Base-by-base conservation (phyloP, 805 yeast genomes). In the Myxozyma geophila region DNA sequence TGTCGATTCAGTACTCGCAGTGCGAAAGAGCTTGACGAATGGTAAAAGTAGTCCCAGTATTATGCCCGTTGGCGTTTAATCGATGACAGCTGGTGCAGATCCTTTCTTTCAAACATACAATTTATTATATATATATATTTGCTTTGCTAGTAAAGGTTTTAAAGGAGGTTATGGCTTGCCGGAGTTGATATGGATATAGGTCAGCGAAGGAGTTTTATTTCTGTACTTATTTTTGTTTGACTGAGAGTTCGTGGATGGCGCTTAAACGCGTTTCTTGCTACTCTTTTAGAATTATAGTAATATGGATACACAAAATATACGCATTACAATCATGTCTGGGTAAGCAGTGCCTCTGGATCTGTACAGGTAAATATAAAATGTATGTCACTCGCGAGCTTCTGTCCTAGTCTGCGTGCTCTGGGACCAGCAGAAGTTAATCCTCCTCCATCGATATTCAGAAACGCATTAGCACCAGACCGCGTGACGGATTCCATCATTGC, bases 1-100 rank as follows among this genome's bases (percentile, higher is more conserved):
- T 77, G 98, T 90, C 2, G 98, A 93, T 76, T 87, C 90, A 60
- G 98, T 93, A 1, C 80, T 92, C 72, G 69, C 69, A 15, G 69
- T 66, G 7, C 46, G 69, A 7, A 64, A 59, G 39, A 65, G 69
- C 8, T 43, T 66, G 46, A 66, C 69, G n/a, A 46, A 56, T 19
- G 59, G 54, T 6, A 46, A 47, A 21, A 48, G 59, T 10, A 40
- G 36, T 23, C 21, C 55, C 9, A 28, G n/a, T 28, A 28, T 28
- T 28, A 28, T 28, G 5, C 28, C 28, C 28, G 28, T 28, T 28
- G 28, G 28, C 28, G 28, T 28, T 28, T 28, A 28, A 28, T 28
- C 28, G 28, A 28, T 28, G 28, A 28, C 28, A 5, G 5, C 5
- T 5, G 28, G 28, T 12, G 48, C 17, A 44, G 13, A 15, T 15